These are phyloP conservation scores for Trichoderma aggressivum DNA, from an alignment of 2,329 filamentous ascomycete species.

Conservation along the genomic window DNA sequence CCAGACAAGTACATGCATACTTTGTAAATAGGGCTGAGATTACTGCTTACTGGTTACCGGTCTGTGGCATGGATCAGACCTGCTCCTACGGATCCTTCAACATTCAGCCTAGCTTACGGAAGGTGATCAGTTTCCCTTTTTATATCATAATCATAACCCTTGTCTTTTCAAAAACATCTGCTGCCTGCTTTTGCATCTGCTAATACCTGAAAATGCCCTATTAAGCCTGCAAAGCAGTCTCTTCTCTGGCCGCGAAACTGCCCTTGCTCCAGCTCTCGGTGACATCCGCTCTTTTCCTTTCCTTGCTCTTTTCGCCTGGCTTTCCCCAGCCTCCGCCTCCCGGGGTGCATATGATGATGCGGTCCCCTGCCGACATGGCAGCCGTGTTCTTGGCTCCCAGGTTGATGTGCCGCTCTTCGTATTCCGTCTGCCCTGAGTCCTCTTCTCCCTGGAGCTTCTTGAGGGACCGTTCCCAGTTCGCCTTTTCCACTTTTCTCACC, in stretches of 20 bases:
- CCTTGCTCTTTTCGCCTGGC: slow-evolving; percentile 54
- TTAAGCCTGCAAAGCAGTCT: slow-evolving; percentile 56
- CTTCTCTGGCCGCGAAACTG: slow-evolving; percentile 55
- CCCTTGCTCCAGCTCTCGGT: slow-evolving; percentile 53
- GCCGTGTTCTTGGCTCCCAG: slow-evolving; percentile 78
- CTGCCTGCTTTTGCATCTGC: background rate
- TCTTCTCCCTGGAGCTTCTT: slow-evolving; percentile 36
- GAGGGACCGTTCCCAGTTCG: slow-evolving; percentile 46
- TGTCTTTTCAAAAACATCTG: background rate
- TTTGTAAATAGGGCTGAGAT: background rate
- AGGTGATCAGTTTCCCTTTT: background rate
- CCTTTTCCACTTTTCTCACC: slow-evolving; percentile 68
- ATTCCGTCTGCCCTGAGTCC: slow-evolving; percentile 39
- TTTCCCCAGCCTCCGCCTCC: slow-evolving; percentile 76
- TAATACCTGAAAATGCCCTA: background rate
- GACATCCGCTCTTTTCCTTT: slow-evolving; percentile 51
- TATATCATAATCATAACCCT: background rate
- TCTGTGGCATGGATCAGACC: background rate
- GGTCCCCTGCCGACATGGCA: slow-evolving; percentile 70
- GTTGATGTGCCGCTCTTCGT: slow-evolving; percentile 63
- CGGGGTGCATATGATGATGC: slow-evolving; percentile 74
- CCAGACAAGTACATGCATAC: background rate
- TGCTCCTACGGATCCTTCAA: background rate
- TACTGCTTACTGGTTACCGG: background rate
- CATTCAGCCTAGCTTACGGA: background rate